A percentile compares a stretch with the other conserved stretches of the same genome.
Evolutionary conservation across 805 yeast species (phyloP).

Genomic region (Metschnikowia dekortorum): DNA sequence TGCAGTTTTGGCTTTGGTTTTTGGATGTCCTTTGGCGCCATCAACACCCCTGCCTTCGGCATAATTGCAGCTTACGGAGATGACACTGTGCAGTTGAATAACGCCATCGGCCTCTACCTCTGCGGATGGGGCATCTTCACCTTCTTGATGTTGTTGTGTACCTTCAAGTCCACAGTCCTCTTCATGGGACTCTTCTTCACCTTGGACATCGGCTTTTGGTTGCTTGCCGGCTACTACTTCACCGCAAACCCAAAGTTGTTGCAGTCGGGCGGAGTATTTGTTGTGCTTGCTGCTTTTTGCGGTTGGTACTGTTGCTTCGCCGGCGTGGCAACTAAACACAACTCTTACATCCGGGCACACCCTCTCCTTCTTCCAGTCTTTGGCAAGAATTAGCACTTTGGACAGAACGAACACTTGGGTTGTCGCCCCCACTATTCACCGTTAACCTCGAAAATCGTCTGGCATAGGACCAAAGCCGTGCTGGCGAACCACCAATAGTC

Average conservation of each 20-base stretch:
- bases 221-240: constrained; percentile 49
- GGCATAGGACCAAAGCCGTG: constrained; percentile 1
- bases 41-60: constrained; percentile 53
- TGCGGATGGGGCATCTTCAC: constrained; percentile 65
- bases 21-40: constrained; percentile 48
- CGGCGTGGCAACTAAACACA: constrained; percentile 15
- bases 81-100: constrained; percentile 36
- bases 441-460: neutral
- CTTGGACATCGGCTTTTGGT: constrained; percentile 51
- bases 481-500: constrained; percentile 4
- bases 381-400: constrained; percentile 2
- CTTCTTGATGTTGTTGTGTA: constrained; percentile 51
- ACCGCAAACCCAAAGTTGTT: constrained; percentile 23
- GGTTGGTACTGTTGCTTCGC: constrained; percentile 19
- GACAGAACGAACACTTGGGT: too few relatives aligned
- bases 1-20: constrained; percentile 49
- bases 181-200: constrained; percentile 51
- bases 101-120: constrained; percentile 55
- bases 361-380: constrained; percentile 13
- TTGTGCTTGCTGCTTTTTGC: constrained; percentile 13
- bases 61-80: constrained; percentile 45
- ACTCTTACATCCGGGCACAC: constrained; percentile 13
- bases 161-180: constrained; percentile 47
- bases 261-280: constrained; percentile 16
- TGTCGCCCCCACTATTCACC: neutral